These are phyloP conservation scores for Trametes villosa DNA, from an alignment of 768 basidiomycete genomes.

Conservation along the genomic window DNA sequence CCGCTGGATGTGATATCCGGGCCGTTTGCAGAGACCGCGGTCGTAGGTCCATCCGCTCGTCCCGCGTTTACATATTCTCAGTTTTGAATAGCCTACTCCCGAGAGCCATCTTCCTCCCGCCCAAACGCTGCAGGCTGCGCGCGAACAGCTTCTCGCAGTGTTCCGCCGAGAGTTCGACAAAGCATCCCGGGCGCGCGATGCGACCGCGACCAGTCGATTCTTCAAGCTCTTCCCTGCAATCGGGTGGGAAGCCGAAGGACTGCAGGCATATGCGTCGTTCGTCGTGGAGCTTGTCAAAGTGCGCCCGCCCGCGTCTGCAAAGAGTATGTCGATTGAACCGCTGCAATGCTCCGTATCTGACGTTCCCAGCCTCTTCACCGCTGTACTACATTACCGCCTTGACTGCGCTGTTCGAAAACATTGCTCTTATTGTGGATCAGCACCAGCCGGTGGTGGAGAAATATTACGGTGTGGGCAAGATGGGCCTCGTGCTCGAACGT, in stretches of 20 bases:
- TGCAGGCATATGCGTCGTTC: conserved; percentile 91
- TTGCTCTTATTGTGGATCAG: conserved; percentile 95
- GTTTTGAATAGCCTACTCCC: conserved; percentile 74
- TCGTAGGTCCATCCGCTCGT: conserved; percentile 50
- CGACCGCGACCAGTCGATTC: conserved; percentile 86
- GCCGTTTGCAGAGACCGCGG: conserved; percentile 82
- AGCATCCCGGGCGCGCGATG: conserved; percentile 82
- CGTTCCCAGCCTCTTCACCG: conserved; percentile 78
- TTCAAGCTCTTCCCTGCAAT: conserved; percentile 98
- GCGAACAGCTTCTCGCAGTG: conserved; percentile 72
- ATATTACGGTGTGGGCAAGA: conserved; percentile 91
- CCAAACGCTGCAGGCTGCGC: conserved; percentile 77
- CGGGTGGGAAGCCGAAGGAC: conserved; percentile 90
- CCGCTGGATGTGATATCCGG: conserved; percentile 79
- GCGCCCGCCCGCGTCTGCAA: conserved; percentile 75
- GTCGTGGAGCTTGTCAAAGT: conserved; percentile 89
- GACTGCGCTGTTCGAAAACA: conserved; percentile 91
- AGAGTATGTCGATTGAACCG: conserved; percentile 57
- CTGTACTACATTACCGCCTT: conserved; percentile 89
- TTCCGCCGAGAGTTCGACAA: conserved; percentile 83
- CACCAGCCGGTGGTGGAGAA: conserved; percentile 98
- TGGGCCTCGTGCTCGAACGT: conserved; percentile 75
- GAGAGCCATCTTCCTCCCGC: conserved; percentile 85
- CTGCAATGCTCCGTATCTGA: conserved; percentile 14
- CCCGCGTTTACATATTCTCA: conserved; percentile 5